Base-by-base conservation (phyloP, 768 basidiomycete species). In the Paxillus rubicundulus region DNA sequence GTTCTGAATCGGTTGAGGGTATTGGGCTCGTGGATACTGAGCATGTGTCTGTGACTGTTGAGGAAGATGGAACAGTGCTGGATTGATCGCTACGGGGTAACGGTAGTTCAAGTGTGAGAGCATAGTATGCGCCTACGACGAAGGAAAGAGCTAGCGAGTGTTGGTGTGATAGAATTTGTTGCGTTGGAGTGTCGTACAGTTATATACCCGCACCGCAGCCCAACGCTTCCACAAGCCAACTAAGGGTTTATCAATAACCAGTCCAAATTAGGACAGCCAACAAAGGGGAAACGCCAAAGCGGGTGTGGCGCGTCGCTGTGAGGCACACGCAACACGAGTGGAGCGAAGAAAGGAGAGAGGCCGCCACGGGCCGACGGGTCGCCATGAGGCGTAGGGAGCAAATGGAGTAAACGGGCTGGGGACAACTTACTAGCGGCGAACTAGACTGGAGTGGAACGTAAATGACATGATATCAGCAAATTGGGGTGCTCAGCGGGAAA, bases 181-280 rank as follows among this genome's bases (percentile, higher is more conserved):
- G 27, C 5, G 42, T 40, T 34, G 6, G 10, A 2, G 53, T 36
- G 45, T 14, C 38, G 34, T 21, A 50, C 33, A 44, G n/a, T n/a
- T 50, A 61, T 46, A 55, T 61, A 65, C 64, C 59, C 56, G 47
- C 13, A 38, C 24, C 30, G 45, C 34, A 45, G 52, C 39, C 30
- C 39, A 13, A 28, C 4, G 47, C 17, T 38, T 49, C 20, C 36
- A 32, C 45, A 14, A 12, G 28, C 33, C 24, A 28, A 21, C 38
- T 24, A 33, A 30, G 39, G 42, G 37, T 38, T 38, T 2, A 27
- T 48, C 39, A 46, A 36, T 17, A 7, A 9, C 36, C 13, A 4
- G 24, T 36, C 53, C 27, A 41, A 36, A 40, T 43, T 45, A n/a
- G 51, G 47, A 36, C 21, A 33, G 51, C 16, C 28, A 21, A 20